A percentile compares a stretch with the other conserved stretches of the same genome.
phyloP scores from a whole-genome alignment of 352 stramenopile species.

The Pythium apleroticum region DNA sequence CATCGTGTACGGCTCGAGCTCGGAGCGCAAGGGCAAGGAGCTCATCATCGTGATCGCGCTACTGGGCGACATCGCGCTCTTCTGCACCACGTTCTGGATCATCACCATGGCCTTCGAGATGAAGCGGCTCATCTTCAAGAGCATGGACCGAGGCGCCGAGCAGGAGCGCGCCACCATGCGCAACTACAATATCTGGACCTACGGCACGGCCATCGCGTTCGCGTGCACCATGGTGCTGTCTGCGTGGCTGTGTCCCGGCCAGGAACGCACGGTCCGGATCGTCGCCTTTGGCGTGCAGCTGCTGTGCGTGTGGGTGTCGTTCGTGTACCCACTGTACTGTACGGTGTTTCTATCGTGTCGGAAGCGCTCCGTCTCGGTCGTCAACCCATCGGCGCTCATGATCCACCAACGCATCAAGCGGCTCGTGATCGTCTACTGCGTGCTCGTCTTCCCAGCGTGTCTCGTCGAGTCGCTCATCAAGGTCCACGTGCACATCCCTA shows the following conservation, averaged over 20 bases:
- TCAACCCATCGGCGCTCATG: constrained; percentile 43
- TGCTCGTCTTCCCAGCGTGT: constrained; percentile 63
- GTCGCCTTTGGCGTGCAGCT: constrained; percentile 49
- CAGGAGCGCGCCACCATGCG: constrained; percentile 53
- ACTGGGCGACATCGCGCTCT: constrained; percentile 56
- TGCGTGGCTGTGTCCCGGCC: constrained; percentile 24
- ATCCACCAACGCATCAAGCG: constrained; percentile 69
- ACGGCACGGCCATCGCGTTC: constrained; percentile 35
- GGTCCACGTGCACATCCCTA: constrained; percentile 31
- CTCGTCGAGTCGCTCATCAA: constrained; percentile 44
- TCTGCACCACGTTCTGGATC: constrained; percentile 66
- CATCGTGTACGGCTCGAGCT: constrained; percentile 42
- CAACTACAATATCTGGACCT: constrained; percentile 50
- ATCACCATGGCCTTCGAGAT: constrained; percentile 67
- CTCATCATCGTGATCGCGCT: constrained; percentile 42
- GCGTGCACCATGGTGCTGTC: constrained; percentile 44
- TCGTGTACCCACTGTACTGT: constrained; percentile 55
- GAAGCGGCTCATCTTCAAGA: constrained; percentile 60
- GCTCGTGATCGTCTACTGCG: constrained; percentile 66
- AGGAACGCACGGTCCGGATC: constrained; percentile 35
- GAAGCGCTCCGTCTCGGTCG: constrained; percentile 42
- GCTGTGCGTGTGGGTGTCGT: constrained; percentile 48
- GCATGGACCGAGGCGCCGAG: constrained; percentile 58
- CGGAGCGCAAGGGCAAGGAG: constrained; percentile 31
- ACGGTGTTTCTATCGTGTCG: constrained; percentile 46